Base-by-base conservation (phyloP, 495 filamentous ascomycete genomes). In the Trichoderma virens region DNA sequence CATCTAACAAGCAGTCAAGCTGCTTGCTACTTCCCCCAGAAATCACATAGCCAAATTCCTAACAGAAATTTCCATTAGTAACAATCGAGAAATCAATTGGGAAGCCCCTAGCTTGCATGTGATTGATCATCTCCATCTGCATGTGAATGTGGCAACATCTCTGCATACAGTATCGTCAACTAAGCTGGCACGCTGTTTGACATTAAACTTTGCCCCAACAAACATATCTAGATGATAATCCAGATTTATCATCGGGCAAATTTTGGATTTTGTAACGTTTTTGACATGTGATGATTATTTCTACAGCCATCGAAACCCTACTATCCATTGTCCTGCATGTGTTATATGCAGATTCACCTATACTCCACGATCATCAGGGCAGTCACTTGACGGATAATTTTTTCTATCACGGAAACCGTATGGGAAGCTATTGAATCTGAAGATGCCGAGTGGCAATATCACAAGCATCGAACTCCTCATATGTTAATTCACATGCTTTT, bases 121-220 rank as follows among this genome's bases (percentile, higher is more conserved):
- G 5, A 20, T 20, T 20, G 0, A 23, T 47, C 3, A 23, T 20
- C 9, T 1, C 2, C 18, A 20, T 20, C 20, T 27, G 51, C 51
- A 56, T 56, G 51, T 56, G 51, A 56, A 28, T 56, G 51, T 56
- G 51, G 51, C 51, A 30, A 56, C 25, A 56, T 56, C 23, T 56
- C 27, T 56, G 27, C 51, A 30, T 28, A 16, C 20, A 56, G 25
- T 30, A 31, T 56, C 51, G 8, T 5, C 25, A 56, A 28, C 51
- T 56, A 14, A 28, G 25, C 27, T 16, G 8, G 8, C 11, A 13
- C 51, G 11, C 51, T 30, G 30, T 56, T 16, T 16, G 18, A 13
- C 51, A 16, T 56, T 30, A 56, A 30, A 11, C 25, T 56, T 56
- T 30, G 20, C 51, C 51, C 51, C 51, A 56, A 30, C 51, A 2